Base-by-base conservation (phyloP, 768 basidiomycete genomes). In the Xerocomellus intermedius region DNA sequence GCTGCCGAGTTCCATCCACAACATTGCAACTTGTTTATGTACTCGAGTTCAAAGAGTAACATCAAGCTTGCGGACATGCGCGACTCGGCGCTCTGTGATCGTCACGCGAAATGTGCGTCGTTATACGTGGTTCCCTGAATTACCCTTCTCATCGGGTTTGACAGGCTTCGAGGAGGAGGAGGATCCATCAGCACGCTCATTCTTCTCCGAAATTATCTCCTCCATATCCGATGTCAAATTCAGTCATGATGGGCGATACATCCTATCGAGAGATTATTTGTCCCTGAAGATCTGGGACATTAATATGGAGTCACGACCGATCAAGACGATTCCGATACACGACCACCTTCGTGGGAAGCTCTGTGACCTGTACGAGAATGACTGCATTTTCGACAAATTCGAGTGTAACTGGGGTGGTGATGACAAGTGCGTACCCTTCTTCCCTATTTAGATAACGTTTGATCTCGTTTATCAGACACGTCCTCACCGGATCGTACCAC, bases 31-130 rank as follows among this genome's bases (percentile, higher is more conserved):
- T 78, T 92, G 48, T 98, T 99, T 79, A 97, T 98, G 94, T 99
- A 98, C 73, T 98, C 96, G 59, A 95, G 93, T 75, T 98, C 97
- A 55, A 98, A 98, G 76, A 96, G 94, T 65, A 98, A 97, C 72
- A 98, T 99, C 81, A 98, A 98, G 77, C 85, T 99, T 55, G 96
- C 95, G 21, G 97, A 99, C 76, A 99, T 99, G 97, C 86, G 97
- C 46, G 95, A 98, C 60, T 92, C 94, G 22, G 97, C 97, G 4
- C 76, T 99, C 52, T 99, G 97, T 74, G 97, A 99, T 73, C 82
- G 83, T 62, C 91, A 98, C 64, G 91, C 95, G 46, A 98, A 99
- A 81, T 87, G 97, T 98, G 66, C 56, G 90, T 81, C 39, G 13
- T 42, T 24, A 32, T 50, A 32, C 49, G 17, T 43, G 4, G 26